Percentiles rank a stretch among this genome's conserved stretches.
Conservation (phyloP, 768 basidiomycete species). For the Suillus weaverae region DNA sequence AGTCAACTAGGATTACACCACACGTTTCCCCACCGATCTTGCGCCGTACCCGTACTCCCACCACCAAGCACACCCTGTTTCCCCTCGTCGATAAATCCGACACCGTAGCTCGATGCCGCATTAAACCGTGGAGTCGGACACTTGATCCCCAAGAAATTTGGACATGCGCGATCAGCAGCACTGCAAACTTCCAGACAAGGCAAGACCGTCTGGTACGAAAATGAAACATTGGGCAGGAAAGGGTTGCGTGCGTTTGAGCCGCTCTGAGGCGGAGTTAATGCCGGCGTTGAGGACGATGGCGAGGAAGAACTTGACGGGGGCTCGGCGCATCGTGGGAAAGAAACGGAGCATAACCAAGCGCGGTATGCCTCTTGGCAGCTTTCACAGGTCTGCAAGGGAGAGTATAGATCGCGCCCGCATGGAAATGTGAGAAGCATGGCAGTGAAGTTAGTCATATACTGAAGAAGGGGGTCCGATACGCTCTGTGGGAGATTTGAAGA, state of each 20-base stretch:
- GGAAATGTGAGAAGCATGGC: slow-evolving; percentile 68
- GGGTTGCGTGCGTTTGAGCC: slow-evolving; percentile 44
- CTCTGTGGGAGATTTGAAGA: slow-evolving; percentile 48
- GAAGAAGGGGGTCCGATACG: slow-evolving; percentile 52
- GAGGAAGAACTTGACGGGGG: slow-evolving; percentile 35
- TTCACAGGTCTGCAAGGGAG: slow-evolving; percentile 71
- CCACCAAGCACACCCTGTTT: slow-evolving; percentile 44
- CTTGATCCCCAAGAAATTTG: slow-evolving; percentile 64
- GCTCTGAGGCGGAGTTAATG: slow-evolving; percentile 47
- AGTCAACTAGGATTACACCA: slow-evolving; percentile 59
- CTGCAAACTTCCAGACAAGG: slow-evolving; percentile 83
- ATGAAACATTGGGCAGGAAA: slow-evolving; percentile 44
- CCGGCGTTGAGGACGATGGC: slow-evolving; percentile 41
- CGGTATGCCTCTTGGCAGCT: slow-evolving; percentile 76
- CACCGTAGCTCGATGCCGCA: slow-evolving; percentile 68
- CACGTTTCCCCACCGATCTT: slow-evolving; percentile 73
- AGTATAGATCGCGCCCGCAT: slow-evolving; percentile 81
- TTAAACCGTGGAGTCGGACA: slow-evolving; percentile 67
- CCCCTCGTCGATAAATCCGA: slow-evolving; percentile 67
- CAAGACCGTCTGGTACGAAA: slow-evolving; percentile 58
- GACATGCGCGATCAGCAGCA: slow-evolving; percentile 74
- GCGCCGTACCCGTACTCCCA: slow-evolving; percentile 54
- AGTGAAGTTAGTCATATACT: slow-evolving; percentile 73
- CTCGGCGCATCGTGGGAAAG: slow-evolving; percentile 77
- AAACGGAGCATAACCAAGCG: slow-evolving; percentile 72